Evolutionary conservation across 192 early-diverging fungal genomes (phyloP).

Genomic region (Phlyctochytrium bullatum): DNA sequence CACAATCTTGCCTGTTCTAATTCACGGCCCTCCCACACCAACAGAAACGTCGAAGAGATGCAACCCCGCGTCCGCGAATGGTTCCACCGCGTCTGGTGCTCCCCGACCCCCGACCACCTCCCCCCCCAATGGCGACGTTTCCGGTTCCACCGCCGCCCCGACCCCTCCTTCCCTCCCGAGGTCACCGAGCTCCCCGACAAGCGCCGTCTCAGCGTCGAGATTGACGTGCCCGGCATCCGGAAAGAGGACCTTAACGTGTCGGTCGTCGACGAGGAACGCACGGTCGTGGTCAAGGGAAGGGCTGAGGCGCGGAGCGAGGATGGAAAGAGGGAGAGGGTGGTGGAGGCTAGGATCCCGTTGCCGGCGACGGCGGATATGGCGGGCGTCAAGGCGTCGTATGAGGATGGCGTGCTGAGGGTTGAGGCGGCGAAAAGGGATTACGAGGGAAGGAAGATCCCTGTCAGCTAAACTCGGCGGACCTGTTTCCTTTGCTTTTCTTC

Average conservation of each 20-base stretch:
- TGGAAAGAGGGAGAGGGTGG: slow-evolving; percentile 7
- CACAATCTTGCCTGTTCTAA: too few species aligned
- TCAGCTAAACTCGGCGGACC: too few species aligned
- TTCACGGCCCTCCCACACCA: too few species aligned
- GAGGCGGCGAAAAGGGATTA: slow-evolving; percentile 21
- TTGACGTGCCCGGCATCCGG: slow-evolving; percentile 23
- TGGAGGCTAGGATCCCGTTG: slow-evolving; percentile 13
- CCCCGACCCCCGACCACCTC: too few species aligned
- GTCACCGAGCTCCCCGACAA: slow-evolving; percentile 12
- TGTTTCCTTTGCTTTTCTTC: too few species aligned
- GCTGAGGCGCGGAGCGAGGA: background rate
- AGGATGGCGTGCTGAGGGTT: slow-evolving; percentile 25
- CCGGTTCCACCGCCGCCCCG: background rate
- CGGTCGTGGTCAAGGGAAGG: slow-evolving; percentile 17
- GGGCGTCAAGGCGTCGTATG: slow-evolving; percentile 18
- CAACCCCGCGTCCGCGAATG: too few species aligned
- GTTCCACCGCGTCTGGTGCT: too few species aligned
- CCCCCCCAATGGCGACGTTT: too few species aligned
- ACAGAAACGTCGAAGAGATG: too few species aligned
- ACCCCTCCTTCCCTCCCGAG: background rate
- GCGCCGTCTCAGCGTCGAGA: slow-evolving; percentile 10
- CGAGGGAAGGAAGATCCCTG: slow-evolving; percentile 17
- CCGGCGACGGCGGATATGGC: slow-evolving; percentile 11
- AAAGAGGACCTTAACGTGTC: slow-evolving; percentile 19
- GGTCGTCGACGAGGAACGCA: slow-evolving; percentile 20